Evolutionary conservation across 2,329 filamentous ascomycete genomes (phyloP).

Genomic region (Ceratocystis cacaofunesta): DNA sequence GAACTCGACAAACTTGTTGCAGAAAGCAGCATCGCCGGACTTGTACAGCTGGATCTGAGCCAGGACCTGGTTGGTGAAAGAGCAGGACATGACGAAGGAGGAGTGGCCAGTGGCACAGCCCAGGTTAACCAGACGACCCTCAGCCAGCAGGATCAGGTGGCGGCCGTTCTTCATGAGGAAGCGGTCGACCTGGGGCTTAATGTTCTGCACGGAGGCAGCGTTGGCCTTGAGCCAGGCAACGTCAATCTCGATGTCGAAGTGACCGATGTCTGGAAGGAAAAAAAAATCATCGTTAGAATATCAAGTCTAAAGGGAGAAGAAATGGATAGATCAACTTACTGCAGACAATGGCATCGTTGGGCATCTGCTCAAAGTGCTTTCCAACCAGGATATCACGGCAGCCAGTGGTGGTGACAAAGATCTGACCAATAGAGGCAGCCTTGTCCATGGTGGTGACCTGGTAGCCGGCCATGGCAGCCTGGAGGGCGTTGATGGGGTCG

Average conservation of each 20-base stretch:
- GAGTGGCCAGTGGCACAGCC: constrained; percentile 98
- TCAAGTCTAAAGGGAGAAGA: background rate
- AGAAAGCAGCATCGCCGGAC: constrained; percentile 71
- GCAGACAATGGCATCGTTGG: constrained; percentile 97
- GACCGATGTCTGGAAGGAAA: constrained; percentile 61
- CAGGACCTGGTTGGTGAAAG: constrained; percentile 99
- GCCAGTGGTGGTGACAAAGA: constrained; percentile 98
- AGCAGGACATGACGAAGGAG: constrained; percentile 99
- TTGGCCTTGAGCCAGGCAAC: constrained; percentile 99
- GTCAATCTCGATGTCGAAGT: constrained; percentile 99
- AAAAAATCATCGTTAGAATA: constrained; percentile 17
- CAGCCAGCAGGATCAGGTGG: constrained; percentile 95
- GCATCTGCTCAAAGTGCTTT: constrained; percentile 87
- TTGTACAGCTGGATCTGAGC: constrained; percentile 98
- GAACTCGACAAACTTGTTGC: constrained; percentile 92
- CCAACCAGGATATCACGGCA: constrained; percentile 95
- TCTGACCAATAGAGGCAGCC: constrained; percentile 75
- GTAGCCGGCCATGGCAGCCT: constrained; percentile 94
- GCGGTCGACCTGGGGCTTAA: constrained; percentile 99
- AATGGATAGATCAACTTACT: constrained; percentile 38
- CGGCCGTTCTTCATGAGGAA: constrained; percentile 86
- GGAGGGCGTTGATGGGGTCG: constrained; percentile 98
- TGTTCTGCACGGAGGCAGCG: constrained; percentile 84
- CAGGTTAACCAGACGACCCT: constrained; percentile 98
- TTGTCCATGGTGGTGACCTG: constrained; percentile 98